These are phyloP conservation scores for Mikania micrantha DNA, from an alignment of 129 eudicot species.

Conservation along the genomic window DNA sequence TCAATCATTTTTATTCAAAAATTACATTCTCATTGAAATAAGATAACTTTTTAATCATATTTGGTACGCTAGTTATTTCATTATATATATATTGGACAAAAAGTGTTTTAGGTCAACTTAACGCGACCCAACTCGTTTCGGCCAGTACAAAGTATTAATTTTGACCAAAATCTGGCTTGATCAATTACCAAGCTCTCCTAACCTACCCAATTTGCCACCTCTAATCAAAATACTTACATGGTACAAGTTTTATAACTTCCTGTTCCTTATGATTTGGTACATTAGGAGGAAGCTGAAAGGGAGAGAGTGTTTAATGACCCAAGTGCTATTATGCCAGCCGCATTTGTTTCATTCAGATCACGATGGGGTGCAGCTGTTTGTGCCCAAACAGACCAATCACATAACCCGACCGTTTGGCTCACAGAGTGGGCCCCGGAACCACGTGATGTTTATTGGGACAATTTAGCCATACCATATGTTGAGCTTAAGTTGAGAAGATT, in stretches of 20 bases:
- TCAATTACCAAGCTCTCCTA: background rate
- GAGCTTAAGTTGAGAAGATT: conserved; percentile 62
- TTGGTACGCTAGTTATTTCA: background rate
- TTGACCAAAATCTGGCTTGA: background rate
- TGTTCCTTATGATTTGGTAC: background rate
- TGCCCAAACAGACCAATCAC: conserved; percentile 85
- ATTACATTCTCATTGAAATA: background rate
- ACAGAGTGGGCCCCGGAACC: conserved; percentile 99
- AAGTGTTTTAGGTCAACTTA: background rate
- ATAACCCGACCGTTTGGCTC: conserved; percentile 89
- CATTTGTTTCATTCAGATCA: conserved; percentile 88
- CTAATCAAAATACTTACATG: background rate
- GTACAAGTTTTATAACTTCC: background rate
- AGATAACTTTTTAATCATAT: background rate
- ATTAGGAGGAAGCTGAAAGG: conserved; percentile 73
- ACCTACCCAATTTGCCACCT: background rate
- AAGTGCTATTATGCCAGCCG: conserved; percentile 68
- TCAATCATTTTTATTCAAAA: background rate
- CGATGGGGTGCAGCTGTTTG: conserved; percentile 99
- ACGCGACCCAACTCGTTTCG: background rate
- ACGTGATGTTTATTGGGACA: conserved; percentile 90
- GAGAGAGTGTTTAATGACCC: conserved; percentile 78
- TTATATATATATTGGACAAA: background rate
- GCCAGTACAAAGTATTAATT: background rate
- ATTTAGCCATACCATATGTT: conserved; percentile 85